Base-by-base conservation (phyloP, 2,329 filamentous ascomycete species). In the Nemania abortiva region DNA sequence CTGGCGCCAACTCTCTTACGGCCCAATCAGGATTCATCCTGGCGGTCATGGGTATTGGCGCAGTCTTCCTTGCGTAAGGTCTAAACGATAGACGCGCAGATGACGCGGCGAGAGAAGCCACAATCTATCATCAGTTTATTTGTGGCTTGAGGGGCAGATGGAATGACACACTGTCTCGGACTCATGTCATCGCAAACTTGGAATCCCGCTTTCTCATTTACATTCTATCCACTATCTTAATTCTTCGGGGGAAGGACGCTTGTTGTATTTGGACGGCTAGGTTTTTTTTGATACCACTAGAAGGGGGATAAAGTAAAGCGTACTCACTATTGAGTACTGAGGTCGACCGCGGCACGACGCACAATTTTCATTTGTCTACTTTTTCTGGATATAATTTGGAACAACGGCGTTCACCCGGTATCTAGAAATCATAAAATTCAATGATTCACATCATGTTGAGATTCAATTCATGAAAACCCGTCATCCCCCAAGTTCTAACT, bases 21-120 rank as follows among this genome's bases (percentile, higher is more conserved):
- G 69, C 74, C 37, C 73, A 74, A 45, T 76, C 76, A 2, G 74
- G 76, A 18, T 73, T 79, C 18, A 62, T 76, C 22, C 65, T 76
- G 58, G 76, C 73, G 63, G 73, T 71, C 2, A 53, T 78, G 56
- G 77, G 72, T 13, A 65, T 77, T 45, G 74, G 76, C 29, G 76
- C 74, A n/a, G 68, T 74, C 58, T 55, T 79, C 10, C 54, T 78
- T 37, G 71, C 70, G 1, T 79, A 75, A 73, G 56, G 37, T 34
- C 22, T 11, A n/a, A 22, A 10, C 20, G 34, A 6, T 15, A 47
- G 13, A 24, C 3, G 15, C 10, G 29, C 24, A 13, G 27, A 39
- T 50, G 13, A 27, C 9, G 47, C n/a, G 11, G 39, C 34, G 15
- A 49, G 11, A 47, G 27, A 37, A 54, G 18, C 53, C 18, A 24